Evolutionary conservation across 2,329 filamentous ascomycete genomes (phyloP).

Genomic region (Colletotrichum sp.): DNA sequence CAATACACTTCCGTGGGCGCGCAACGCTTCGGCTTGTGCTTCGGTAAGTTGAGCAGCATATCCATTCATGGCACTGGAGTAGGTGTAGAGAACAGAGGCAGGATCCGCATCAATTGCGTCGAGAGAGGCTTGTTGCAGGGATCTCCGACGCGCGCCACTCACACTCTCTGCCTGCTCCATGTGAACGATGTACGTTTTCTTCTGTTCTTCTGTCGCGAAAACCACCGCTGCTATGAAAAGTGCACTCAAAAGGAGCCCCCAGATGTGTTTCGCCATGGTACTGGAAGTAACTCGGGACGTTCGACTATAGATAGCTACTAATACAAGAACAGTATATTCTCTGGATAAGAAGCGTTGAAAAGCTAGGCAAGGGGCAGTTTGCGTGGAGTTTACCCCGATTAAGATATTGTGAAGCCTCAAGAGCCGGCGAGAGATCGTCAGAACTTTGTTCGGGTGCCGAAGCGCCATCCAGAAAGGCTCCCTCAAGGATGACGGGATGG

Average conservation of each 20-base stretch:
- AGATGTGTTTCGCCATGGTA: not conserved
- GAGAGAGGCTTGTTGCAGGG: not conserved
- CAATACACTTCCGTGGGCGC: not conserved
- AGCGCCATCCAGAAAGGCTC: not conserved
- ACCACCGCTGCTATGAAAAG: not conserved
- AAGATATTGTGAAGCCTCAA: not conserved
- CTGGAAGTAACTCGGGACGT: not conserved
- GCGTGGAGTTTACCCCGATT: not conserved
- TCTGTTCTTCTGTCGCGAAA: not conserved
- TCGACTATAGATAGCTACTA: not conserved
- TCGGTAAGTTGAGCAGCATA: not conserved
- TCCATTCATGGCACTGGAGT: not conserved
- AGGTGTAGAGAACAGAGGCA: not conserved
- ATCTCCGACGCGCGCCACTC: not conserved
- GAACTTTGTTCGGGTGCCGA: not conserved
- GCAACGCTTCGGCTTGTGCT: not conserved
- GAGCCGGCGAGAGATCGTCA: not conserved
- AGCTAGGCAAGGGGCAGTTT: not conserved
- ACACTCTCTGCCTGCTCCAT: not conserved
- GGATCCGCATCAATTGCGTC: not conserved
- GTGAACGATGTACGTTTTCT: not conserved
- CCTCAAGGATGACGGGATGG: not conserved
- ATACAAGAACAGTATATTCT: not conserved
- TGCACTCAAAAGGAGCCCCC: not conserved
- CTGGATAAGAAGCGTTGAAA: not conserved